Evolutionary conservation across 1,284 basidiomycete species (phyloP), one percentile per base, ranked within the genome.

Genomic region (Chalciporus sp.): DNA sequence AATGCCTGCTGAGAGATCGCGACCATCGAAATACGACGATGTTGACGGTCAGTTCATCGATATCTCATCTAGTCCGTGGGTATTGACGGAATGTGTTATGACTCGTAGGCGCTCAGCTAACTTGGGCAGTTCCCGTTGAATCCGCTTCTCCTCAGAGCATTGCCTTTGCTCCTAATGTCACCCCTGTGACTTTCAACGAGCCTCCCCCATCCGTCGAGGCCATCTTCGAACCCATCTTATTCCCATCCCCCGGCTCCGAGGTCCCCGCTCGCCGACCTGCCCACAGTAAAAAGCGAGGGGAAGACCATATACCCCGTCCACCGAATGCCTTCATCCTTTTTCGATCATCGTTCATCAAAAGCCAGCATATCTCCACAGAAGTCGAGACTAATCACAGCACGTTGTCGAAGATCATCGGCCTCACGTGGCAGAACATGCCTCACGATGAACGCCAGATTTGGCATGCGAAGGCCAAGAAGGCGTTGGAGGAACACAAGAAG

Each of bases 311-410:
- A 62, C 91, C 92, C 44, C 83, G 92, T 17, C 92, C 92, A 0
- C 86, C 90, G 2, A 94, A 95, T 68, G 92, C 92, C 29, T 95
- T 94, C 72, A 94, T 95, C 65, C 80, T 95, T 62, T 95, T 93
- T 74, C 85, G 92, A 47, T 90, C 90, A 0, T 80, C 82, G 40
- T 91, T 92, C 61, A 90, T 92, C 62, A 84, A 86, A 64, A 80
- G 79, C 42, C 85, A 86, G 55, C 80, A 89, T 51, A 86, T 94
- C 49, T 88, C 90, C 4, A 79, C 84, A 5, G 82, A 82, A 40
- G 84, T 92, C 37, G 88, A 92, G 73, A 85, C 86, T 47, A 88
- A 90, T 63, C 90, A 92, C 71, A 87, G 86, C 65, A 91, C 89
- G 43, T 72, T 87, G 17, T 86, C 84, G 1, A 85, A 85, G 74